Evolutionary conservation across 2,329 filamentous ascomycete species (phyloP).

Genomic region (Monosporascus sp.): DNA sequence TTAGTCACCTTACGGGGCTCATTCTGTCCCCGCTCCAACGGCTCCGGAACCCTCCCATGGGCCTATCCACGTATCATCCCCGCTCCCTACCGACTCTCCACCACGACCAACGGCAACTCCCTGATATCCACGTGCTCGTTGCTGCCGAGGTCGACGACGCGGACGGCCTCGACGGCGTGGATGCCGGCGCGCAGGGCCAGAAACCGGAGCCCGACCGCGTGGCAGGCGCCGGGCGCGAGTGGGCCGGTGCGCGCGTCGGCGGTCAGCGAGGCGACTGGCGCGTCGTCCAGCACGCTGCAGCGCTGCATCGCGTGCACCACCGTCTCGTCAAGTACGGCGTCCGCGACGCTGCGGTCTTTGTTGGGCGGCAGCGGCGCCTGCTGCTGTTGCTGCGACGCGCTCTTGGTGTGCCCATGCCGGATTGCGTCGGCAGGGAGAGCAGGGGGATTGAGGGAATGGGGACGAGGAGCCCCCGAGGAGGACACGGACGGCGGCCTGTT

Average conservation of each 20-base stretch:
- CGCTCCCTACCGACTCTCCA: slow-evolving; percentile 26
- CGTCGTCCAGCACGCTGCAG: slow-evolving; percentile 55
- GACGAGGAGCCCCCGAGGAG: slow-evolving; percentile 7
- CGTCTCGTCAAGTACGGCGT: slow-evolving; percentile 67
- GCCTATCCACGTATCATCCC: neutral
- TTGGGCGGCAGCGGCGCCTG: slow-evolving; percentile 9
- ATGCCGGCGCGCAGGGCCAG: slow-evolving; percentile 63
- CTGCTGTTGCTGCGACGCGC: slow-evolving; percentile 25
- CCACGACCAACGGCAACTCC: slow-evolving; percentile 66
- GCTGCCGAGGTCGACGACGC: slow-evolving; percentile 66
- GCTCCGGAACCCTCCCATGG: no score
- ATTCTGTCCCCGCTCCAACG: no score
- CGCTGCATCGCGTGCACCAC: slow-evolving; percentile 67
- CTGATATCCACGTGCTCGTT: slow-evolving; percentile 74
- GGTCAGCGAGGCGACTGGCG: slow-evolving; percentile 69
- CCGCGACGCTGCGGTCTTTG: slow-evolving; percentile 42
- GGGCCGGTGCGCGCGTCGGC: slow-evolving; percentile 71
- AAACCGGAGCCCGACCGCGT: slow-evolving; percentile 68
- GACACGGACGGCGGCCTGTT: slow-evolving; percentile 49
- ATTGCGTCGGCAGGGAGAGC: neutral
- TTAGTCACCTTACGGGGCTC: no score
- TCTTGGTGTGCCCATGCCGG: slow-evolving; percentile 7
- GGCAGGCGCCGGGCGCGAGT: slow-evolving; percentile 65
- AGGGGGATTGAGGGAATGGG: neutral
- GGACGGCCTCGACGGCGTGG: slow-evolving; percentile 64